A percentile compares a stretch with the other conserved stretches of the same genome.
Evolutionary conservation across 2,329 filamentous ascomycete species (phyloP).

Genomic region (Ustulina deusta): DNA sequence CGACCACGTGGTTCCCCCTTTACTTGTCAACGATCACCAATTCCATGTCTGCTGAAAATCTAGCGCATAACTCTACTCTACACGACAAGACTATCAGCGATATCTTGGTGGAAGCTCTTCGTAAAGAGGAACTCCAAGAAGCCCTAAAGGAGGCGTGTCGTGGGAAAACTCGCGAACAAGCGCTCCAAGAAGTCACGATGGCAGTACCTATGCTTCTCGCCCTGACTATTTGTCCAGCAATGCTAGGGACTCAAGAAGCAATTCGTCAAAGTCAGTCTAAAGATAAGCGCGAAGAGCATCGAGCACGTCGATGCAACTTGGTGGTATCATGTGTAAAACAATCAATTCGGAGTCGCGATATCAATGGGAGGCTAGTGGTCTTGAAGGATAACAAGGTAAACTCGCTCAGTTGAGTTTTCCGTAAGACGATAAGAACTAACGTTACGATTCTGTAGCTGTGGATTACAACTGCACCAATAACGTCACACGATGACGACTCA

Average conservation of each 20-base stretch:
- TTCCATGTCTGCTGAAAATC: constrained; percentile 23
- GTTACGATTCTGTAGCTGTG: constrained; percentile 53
- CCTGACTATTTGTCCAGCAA: constrained; percentile 56
- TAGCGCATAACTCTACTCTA: neutral
- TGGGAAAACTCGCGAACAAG: constrained; percentile 44
- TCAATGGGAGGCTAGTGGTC: constrained; percentile 59
- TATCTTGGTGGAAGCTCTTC: constrained; percentile 16
- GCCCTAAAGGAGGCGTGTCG: constrained; percentile 34
- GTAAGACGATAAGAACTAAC: constrained; percentile 1
- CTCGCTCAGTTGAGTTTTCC: neutral
- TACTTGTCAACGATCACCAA: neutral
- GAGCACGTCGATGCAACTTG: constrained; percentile 61
- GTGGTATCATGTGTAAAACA: constrained; percentile 59
- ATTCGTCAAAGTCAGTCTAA: constrained; percentile 63
- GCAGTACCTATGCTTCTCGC: constrained; percentile 58
- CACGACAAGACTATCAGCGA: constrained; percentile 23
- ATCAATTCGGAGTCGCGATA: constrained; percentile 57
- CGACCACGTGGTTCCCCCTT: neutral
- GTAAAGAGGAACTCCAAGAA: constrained; percentile 25
- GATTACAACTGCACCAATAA: constrained; percentile 56
- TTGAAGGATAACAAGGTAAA: constrained; percentile 58
- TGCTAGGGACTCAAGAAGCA: constrained; percentile 62
- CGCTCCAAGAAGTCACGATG: constrained; percentile 52
- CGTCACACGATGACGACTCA: constrained; percentile 45
- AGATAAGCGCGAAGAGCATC: constrained; percentile 62